phyloP scores from a whole-genome alignment of 2,329 filamentous ascomycete genomes.

The Fusarium acutatum region DNA sequence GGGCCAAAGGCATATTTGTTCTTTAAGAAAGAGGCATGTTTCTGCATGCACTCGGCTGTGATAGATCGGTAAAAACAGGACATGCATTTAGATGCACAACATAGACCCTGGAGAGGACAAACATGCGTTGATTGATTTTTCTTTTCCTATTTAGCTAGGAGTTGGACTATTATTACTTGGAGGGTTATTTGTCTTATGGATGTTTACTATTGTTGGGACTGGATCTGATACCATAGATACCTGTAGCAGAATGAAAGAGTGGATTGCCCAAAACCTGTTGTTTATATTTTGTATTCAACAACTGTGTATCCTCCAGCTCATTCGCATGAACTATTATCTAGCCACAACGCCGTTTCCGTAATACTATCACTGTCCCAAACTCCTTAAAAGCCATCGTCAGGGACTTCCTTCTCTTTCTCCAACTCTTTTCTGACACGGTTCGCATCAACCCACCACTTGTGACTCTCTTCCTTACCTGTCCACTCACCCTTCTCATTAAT shows the following conservation, averaged over 20 bases:
- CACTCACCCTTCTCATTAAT: slow-evolving; percentile 54
- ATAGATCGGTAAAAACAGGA: slow-evolving; percentile 37
- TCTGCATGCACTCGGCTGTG: slow-evolving; percentile 16
- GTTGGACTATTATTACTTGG: slow-evolving; percentile 15
- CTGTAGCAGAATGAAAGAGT: slow-evolving; percentile 30
- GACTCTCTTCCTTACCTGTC: slow-evolving; percentile 56
- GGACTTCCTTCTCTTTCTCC: slow-evolving; percentile 53
- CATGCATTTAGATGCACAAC: slow-evolving; percentile 23
- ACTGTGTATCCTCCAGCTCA: not conserved
- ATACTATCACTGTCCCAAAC: not conserved
- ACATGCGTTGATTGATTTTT: not conserved
- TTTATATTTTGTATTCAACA: not conserved
- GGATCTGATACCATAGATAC: slow-evolving; percentile 31
- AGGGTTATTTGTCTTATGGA: not conserved
- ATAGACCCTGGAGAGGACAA: slow-evolving; percentile 31
- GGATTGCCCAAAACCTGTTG: not conserved
- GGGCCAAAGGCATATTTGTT: slow-evolving; percentile 16
- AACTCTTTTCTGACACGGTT: slow-evolving; percentile 55
- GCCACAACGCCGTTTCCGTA: not conserved
- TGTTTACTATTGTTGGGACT: not conserved
- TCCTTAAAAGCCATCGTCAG: slow-evolving; percentile 35
- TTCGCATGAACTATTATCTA: not conserved
- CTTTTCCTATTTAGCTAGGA: slow-evolving; percentile 13
- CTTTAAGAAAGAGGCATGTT: slow-evolving; percentile 23
- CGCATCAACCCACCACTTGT: slow-evolving; percentile 64